Percentiles rank a stretch among this genome's conserved stretches.
Evolutionary conservation across 2,329 filamentous ascomycete species (phyloP).

Genomic region (Cordyceps fumosorosea): DNA sequence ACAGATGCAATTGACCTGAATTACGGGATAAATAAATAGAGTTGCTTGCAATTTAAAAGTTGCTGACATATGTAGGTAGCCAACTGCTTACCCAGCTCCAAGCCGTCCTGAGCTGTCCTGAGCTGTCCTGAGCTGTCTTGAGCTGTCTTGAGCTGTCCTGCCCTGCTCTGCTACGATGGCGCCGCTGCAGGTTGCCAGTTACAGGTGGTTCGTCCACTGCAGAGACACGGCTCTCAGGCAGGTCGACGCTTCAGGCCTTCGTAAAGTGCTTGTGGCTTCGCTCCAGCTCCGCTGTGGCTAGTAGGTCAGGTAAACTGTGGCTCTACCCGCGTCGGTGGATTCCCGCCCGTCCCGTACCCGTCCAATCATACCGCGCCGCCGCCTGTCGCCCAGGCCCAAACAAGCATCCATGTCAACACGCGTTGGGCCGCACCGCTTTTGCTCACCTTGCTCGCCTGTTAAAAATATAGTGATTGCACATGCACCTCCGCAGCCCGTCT

Average conservation of each 20-base stretch:
- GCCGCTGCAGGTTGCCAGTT: not conserved
- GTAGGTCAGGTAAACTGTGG: too few species aligned
- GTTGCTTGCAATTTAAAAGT: too few species aligned
- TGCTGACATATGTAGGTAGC: too few species aligned
- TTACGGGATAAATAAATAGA: too few species aligned
- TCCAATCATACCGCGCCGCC: conserved; percentile 8
- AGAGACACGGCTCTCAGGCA: not conserved
- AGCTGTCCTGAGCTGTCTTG: not conserved
- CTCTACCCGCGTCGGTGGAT: conserved; percentile 6
- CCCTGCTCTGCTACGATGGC: not conserved
- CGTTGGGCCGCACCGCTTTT: not conserved
- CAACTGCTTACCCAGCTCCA: too few species aligned
- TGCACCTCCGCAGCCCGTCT: too few species aligned
- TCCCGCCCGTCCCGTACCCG: not conserved
- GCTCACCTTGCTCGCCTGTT: too few species aligned
- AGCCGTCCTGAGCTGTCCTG: too few species aligned
- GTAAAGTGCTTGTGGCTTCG: not conserved
- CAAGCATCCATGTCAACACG: conserved; percentile 11
- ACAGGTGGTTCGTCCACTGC: not conserved
- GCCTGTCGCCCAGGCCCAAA: conserved; percentile 1
- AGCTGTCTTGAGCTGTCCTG: too few species aligned
- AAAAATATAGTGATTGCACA: too few species aligned
- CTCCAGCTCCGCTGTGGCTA: too few species aligned
- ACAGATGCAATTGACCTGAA: too few species aligned
- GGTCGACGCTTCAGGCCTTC: not conserved